These are phyloP conservation scores for Fraxinus anomala DNA, from an alignment of 257 asterid genomes.

Conservation along the genomic window DNA sequence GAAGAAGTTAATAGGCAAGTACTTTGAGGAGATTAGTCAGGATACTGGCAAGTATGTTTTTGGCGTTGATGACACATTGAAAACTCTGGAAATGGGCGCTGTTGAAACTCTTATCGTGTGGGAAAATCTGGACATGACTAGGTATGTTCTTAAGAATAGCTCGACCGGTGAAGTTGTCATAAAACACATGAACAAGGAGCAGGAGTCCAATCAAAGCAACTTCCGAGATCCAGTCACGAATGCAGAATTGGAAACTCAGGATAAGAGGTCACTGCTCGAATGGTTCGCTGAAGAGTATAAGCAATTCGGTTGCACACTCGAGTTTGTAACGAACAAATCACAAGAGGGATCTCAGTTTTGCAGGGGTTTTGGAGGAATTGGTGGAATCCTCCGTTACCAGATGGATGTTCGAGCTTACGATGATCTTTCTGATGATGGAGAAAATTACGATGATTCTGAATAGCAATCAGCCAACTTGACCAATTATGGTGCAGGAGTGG, in stretches of 20 bases:
- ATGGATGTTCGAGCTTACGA: slow-evolving; percentile 44
- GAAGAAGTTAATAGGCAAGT: slow-evolving; percentile 44
- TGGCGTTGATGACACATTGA: slow-evolving; percentile 44
- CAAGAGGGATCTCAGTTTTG: slow-evolving; percentile 50
- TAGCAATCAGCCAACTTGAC: slow-evolving; percentile 40
- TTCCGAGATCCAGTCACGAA: slow-evolving; percentile 40
- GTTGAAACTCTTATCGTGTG: slow-evolving; percentile 46
- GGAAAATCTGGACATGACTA: slow-evolving; percentile 43
- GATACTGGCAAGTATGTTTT: slow-evolving; percentile 50
- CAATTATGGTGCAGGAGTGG: slow-evolving; percentile 38
- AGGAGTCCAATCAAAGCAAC: slow-evolving; percentile 39
- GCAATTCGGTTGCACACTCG: slow-evolving; percentile 42
- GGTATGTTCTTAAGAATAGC: slow-evolving; percentile 35
- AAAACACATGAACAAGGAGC: slow-evolving; percentile 43
- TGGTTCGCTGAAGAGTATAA: slow-evolving; percentile 40
- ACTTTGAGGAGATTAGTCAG: slow-evolving; percentile 49
- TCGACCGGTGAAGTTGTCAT: slow-evolving; percentile 31
- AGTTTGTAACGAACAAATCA: slow-evolving; percentile 44
- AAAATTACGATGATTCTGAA: slow-evolving; percentile 38
- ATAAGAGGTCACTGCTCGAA: slow-evolving; percentile 36
- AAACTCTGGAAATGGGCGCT: slow-evolving; percentile 49
- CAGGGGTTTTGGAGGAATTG: slow-evolving; percentile 48
- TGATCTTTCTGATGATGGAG: slow-evolving; percentile 40
- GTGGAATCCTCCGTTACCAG: slow-evolving; percentile 46
- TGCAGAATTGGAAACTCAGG: slow-evolving; percentile 45